Conservation (phyloP, 192 early-diverging fungal genomes). For the Backusella mclennaniae region DNA sequence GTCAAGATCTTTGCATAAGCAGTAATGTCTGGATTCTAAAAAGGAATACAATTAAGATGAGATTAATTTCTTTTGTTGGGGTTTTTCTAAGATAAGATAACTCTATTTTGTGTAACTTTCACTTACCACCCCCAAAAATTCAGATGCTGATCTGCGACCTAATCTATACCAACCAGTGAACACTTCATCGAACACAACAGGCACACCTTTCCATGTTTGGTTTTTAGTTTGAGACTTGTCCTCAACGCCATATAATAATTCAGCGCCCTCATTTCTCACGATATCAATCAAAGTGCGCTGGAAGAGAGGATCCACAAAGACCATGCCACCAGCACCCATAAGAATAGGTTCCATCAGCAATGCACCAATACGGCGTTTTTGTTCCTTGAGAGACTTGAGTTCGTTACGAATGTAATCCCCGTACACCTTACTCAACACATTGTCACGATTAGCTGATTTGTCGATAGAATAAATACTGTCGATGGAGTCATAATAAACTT, state of each 20-base stretch:
- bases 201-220: constrained; percentile 50
- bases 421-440: constrained; percentile 40
- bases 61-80: constrained; percentile 1
- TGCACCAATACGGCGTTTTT: constrained; percentile 51
- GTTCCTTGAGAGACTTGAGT: constrained; percentile 31
- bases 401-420: constrained; percentile 38
- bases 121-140: constrained; percentile 61
- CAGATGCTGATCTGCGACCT: constrained; percentile 53
- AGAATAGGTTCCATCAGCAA: constrained; percentile 77
- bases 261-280: constrained; percentile 37
- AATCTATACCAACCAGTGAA: constrained; percentile 74
- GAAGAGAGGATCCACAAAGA: constrained; percentile 77
- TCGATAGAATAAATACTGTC: constrained; percentile 16
- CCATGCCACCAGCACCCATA: constrained; percentile 86
- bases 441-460: constrained; percentile 12
- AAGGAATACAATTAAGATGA: constrained; percentile 17
- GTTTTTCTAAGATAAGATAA: background rate
- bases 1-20: constrained; percentile 78
- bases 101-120: background rate
- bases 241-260: constrained; percentile 29
- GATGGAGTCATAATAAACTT: constrained; percentile 18
- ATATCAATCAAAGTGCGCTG: constrained; percentile 62
- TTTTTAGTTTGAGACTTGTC: background rate
- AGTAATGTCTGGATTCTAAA: constrained; percentile 68
- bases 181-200: constrained; percentile 83